phyloP scores from a whole-genome alignment of 352 stramenopile species.

The Phytopythium aichiense region DNA sequence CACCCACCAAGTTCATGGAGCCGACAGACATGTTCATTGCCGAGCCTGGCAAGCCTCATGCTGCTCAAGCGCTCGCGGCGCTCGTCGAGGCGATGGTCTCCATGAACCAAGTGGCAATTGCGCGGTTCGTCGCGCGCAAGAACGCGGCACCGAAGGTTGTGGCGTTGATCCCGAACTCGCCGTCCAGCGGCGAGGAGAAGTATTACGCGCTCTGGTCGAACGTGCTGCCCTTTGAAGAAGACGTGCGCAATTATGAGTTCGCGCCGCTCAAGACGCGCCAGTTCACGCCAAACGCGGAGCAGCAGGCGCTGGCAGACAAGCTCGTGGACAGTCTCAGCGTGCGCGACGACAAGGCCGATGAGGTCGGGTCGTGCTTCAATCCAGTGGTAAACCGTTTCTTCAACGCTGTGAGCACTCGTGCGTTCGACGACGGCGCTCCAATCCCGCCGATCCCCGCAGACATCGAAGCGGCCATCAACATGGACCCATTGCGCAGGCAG shows the following conservation, averaged over 20 bases:
- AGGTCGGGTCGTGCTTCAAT: conserved; percentile 64
- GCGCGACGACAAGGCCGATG: conserved; percentile 51
- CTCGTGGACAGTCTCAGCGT: conserved; percentile 75
- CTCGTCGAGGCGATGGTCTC: conserved; percentile 64
- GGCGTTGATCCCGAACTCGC: conserved; percentile 55
- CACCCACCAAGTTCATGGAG: conserved; percentile 50
- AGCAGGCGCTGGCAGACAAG: conserved; percentile 58
- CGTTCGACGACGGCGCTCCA: conserved; percentile 40
- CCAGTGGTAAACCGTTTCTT: conserved; percentile 73
- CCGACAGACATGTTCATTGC: conserved; percentile 71
- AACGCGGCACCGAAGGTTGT: conserved; percentile 79
- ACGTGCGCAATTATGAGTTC: conserved; percentile 78
- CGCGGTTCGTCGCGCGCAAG: conserved; percentile 73
- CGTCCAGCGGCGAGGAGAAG: conserved; percentile 25
- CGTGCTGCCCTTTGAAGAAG: conserved; percentile 77
- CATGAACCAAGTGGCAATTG: conserved; percentile 58
- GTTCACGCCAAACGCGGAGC: conserved; percentile 39
- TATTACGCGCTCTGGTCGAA: conserved; percentile 76
- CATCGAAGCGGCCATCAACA: conserved; percentile 57
- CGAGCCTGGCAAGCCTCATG: conserved; percentile 66
- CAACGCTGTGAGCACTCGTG: conserved; percentile 51
- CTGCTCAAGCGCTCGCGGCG: conserved; percentile 52
- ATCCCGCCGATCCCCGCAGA: conserved; percentile 51
- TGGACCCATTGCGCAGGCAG: conserved; percentile 40
- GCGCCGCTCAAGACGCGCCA: conserved; percentile 53